These are phyloP conservation scores for Pseudogymnoascus sp. DNA, from an alignment of 2,329 filamentous ascomycete genomes.

Conservation along the genomic window DNA sequence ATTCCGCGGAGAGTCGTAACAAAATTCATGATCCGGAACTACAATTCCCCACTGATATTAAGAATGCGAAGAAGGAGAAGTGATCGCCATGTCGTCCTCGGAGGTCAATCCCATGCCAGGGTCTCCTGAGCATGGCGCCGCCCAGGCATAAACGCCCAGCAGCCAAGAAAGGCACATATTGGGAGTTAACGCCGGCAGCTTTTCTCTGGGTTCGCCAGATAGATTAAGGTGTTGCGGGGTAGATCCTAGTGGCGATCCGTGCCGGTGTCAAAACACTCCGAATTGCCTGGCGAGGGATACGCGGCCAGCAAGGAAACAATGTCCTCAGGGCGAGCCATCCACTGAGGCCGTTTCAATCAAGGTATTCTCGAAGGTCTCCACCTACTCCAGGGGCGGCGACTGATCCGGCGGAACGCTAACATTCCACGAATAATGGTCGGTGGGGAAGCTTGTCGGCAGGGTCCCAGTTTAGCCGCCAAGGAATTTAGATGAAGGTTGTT, in stretches of 20 bases:
- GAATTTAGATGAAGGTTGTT: conserved; percentile 1
- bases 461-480: background rate
- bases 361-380: background rate
- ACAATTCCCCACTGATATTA: background rate
- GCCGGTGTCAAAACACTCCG: background rate
- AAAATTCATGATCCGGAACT: background rate
- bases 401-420: background rate
- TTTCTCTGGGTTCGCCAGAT: background rate
- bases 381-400: background rate
- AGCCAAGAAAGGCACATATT: background rate
- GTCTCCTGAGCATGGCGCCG: background rate
- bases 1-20: background rate
- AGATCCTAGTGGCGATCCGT: background rate
- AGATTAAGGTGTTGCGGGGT: background rate
- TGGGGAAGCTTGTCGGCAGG: background rate
- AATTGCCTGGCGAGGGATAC: background rate
- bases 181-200: background rate
- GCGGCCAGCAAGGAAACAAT: background rate
- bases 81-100: background rate
- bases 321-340: background rate
- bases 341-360: background rate
- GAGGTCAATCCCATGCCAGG: background rate
- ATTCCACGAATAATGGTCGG: background rate
- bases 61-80: background rate
- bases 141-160: background rate